Evolutionary conservation across 164 flowering plant species (phyloP).

Genomic region (Platanus orientalis): DNA sequence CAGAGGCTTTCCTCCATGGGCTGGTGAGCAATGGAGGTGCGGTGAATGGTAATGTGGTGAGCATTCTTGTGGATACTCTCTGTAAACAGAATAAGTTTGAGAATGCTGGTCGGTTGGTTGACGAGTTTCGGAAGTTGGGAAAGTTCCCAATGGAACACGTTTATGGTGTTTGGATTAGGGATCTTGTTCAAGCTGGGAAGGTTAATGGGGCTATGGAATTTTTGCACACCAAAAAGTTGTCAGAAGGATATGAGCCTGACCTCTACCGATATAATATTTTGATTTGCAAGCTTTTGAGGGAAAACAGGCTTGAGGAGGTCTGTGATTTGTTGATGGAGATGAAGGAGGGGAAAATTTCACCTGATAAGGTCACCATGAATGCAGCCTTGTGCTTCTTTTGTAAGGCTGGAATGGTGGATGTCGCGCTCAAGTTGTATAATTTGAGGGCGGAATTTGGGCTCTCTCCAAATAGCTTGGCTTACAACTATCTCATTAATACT

Average conservation of each 20-base stretch:
- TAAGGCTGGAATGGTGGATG: slow-evolving; percentile 80
- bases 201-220: slow-evolving; percentile 57
- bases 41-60: slow-evolving; percentile 22
- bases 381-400: slow-evolving; percentile 70
- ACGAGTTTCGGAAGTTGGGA: slow-evolving; percentile 36
- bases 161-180: slow-evolving; percentile 49
- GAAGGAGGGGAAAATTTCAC: slow-evolving; percentile 43
- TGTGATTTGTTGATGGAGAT: slow-evolving; percentile 69
- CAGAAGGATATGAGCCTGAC: slow-evolving; percentile 58
- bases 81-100: slow-evolving; percentile 38
- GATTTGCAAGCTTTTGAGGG: slow-evolving; percentile 55
- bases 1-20: slow-evolving; percentile 31
- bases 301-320: slow-evolving; percentile 52
- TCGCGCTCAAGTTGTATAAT: slow-evolving; percentile 57
- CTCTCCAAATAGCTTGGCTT: slow-evolving; percentile 48
- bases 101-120: slow-evolving; percentile 42
- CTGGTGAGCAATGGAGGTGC: slow-evolving; percentile 19
- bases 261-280: slow-evolving; percentile 50
- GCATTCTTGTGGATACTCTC: slow-evolving; percentile 44
- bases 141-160: slow-evolving; percentile 27
- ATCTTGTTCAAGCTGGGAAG: slow-evolving; percentile 47
- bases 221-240: slow-evolving; percentile 30
- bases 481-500: slow-evolving; percentile 54
- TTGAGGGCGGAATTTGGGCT: slow-evolving; percentile 52
- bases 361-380: slow-evolving; percentile 76